Evolutionary conservation across 768 basidiomycete species (phyloP).

Genomic region (Boletus edulis): DNA sequence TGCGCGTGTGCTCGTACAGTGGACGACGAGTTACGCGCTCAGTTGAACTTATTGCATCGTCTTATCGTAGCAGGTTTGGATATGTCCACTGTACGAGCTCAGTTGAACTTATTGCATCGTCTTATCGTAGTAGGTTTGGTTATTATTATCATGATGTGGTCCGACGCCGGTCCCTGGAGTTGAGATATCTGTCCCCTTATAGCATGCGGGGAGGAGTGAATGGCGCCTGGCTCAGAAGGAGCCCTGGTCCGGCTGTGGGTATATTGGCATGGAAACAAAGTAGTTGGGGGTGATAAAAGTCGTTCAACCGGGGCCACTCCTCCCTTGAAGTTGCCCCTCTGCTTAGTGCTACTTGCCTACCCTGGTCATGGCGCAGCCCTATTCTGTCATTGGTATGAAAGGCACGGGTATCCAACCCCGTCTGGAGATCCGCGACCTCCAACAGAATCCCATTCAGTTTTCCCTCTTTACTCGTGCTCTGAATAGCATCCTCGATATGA

Average conservation of each 20-base stretch:
- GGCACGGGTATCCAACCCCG: slow-evolving; percentile 9
- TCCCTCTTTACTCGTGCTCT: slow-evolving; percentile 20
- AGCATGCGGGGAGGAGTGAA: neutral
- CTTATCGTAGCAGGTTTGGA: too few relatives aligned
- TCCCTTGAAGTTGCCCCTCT: neutral
- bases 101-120: too few relatives aligned
- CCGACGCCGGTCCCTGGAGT: too few relatives aligned
- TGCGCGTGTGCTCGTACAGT: too few relatives aligned
- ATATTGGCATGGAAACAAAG: neutral
- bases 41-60: too few relatives aligned
- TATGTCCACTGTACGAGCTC: too few relatives aligned
- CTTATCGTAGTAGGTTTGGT: too few relatives aligned
- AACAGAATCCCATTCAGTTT: slow-evolving; percentile 9
- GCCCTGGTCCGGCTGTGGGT: neutral
- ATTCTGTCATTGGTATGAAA: slow-evolving; percentile 4
- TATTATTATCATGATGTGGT: too few relatives aligned
- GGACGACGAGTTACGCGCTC: too few relatives aligned
- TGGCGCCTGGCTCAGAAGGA: too few relatives aligned
- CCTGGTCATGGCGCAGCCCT: slow-evolving; percentile 9
- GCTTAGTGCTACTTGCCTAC: neutral
- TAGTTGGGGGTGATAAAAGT: neutral
- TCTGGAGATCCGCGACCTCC: slow-evolving; percentile 17
- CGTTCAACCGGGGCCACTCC: neutral
- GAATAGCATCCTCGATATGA: slow-evolving; percentile 3
- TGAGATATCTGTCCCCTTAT: neutral